Conservation (phyloP, 202 grass and related monocot genomes). For the Brachypodium distachyon region DNA sequence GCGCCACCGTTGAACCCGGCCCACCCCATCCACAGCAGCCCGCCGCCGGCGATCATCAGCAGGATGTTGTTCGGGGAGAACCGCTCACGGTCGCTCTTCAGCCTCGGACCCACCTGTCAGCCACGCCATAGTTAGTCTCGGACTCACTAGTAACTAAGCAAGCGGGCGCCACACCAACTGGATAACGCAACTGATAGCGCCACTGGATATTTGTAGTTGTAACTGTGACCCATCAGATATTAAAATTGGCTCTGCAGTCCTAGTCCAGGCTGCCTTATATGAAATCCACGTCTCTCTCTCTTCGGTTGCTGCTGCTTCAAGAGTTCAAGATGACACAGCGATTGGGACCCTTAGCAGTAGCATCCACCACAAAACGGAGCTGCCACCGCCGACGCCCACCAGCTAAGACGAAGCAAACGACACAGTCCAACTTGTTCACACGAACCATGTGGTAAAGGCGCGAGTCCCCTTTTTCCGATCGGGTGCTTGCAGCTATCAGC, state of each 20-base stretch:
- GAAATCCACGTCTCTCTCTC: background rate
- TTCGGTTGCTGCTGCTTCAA: background rate
- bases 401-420: background rate
- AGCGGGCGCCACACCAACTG: background rate
- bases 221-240: background rate
- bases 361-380: background rate
- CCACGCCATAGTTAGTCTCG: background rate
- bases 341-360: background rate
- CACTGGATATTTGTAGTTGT: background rate
- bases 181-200: background rate
- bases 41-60: conserved; percentile 69
- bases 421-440: conserved; percentile 11
- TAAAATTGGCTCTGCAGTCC: background rate
- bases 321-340: background rate
- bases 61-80: conserved; percentile 79
- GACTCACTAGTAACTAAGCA: background rate
- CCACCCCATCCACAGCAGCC: conserved; percentile 88
- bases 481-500: background rate
- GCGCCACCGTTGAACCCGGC: conserved; percentile 76
- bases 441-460: background rate
- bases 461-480: background rate
- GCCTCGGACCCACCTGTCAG: conserved; percentile 53
- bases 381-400: background rate
- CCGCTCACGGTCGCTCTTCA: conserved; percentile 64
- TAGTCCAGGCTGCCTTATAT: background rate